These are phyloP conservation scores for Trichophyton simii DNA, from an alignment of 2,329 filamentous ascomycete species.

Conservation along the genomic window DNA sequence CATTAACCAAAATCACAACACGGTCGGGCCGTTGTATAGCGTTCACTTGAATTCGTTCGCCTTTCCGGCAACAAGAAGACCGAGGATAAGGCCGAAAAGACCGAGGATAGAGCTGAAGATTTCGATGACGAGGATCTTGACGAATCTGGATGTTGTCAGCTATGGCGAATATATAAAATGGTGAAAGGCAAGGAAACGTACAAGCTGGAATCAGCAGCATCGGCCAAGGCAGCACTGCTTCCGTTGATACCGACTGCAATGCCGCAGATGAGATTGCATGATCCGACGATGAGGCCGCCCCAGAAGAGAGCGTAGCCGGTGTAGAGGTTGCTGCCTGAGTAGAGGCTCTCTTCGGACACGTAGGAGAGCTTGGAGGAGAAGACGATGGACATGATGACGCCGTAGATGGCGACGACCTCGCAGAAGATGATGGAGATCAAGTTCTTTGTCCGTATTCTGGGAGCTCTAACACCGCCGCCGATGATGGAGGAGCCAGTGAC, in stretches of 20 bases:
- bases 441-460: slow-evolving; percentile 98
- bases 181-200: slow-evolving; percentile 44
- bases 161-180: not conserved
- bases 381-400: slow-evolving; percentile 98
- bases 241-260: slow-evolving; percentile 96
- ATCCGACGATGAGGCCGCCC: slow-evolving; percentile 84
- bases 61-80: slow-evolving; percentile 75
- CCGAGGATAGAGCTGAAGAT: slow-evolving; percentile 98
- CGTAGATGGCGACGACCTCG: slow-evolving; percentile 99
- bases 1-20: not conserved
- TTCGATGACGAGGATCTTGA: slow-evolving; percentile 97
- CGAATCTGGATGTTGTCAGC: slow-evolving; percentile 51
- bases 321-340: slow-evolving; percentile 72
- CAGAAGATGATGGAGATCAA: slow-evolving; percentile 99
- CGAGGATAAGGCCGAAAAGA: slow-evolving; percentile 90
- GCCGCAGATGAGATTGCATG: slow-evolving; percentile 93
- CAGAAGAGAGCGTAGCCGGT: slow-evolving; percentile 94
- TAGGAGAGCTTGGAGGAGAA: slow-evolving; percentile 77
- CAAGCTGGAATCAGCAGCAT: slow-evolving; percentile 84
- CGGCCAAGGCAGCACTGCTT: slow-evolving; percentile 86
- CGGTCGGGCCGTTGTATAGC: not conserved
- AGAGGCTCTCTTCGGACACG: slow-evolving; percentile 52
- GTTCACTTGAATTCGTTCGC: slow-evolving; percentile 53
- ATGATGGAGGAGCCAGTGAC: slow-evolving; percentile 96
- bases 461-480: slow-evolving; percentile 89